Conservation (phyloP, 306 rosid genomes). For the Pyrus pyrifolia region DNA sequence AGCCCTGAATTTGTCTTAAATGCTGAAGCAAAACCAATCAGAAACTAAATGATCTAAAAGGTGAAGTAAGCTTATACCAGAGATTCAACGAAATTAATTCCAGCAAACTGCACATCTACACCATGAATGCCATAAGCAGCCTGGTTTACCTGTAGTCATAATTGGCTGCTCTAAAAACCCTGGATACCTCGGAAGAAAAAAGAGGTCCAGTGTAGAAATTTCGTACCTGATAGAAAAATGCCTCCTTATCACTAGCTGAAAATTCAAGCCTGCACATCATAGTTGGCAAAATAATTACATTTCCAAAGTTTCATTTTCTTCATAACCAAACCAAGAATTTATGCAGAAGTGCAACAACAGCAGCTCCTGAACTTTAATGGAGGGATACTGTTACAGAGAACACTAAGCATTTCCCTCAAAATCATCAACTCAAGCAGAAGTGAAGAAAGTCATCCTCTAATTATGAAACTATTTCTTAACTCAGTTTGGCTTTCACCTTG, state of each 20-base stretch:
- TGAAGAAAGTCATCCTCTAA: neutral
- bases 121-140: constrained; percentile 74
- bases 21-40: constrained; percentile 15
- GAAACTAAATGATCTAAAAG: constrained; percentile 1
- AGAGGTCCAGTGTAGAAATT: neutral
- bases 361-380: neutral
- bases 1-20: constrained; percentile 14
- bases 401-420: neutral
- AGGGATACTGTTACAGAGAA: neutral
- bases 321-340: neutral
- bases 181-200: neutral
- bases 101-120: constrained; percentile 69
- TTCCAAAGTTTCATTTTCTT: neutral
- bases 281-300: neutral
- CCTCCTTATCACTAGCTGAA: constrained; percentile 58
- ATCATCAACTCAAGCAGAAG: neutral
- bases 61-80: constrained; percentile 40
- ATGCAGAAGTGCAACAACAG: constrained; percentile 3
- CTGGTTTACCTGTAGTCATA: constrained; percentile 67
- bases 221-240: constrained; percentile 76
- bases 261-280: constrained; percentile 65
- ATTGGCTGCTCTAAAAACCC: constrained; percentile 10
- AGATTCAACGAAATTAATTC: constrained; percentile 78
- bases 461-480: neutral
- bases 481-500: neutral